These are phyloP conservation scores for Sclerotinia trifoliorum DNA, from an alignment of 2,329 filamentous ascomycete genomes.

Conservation along the genomic window DNA sequence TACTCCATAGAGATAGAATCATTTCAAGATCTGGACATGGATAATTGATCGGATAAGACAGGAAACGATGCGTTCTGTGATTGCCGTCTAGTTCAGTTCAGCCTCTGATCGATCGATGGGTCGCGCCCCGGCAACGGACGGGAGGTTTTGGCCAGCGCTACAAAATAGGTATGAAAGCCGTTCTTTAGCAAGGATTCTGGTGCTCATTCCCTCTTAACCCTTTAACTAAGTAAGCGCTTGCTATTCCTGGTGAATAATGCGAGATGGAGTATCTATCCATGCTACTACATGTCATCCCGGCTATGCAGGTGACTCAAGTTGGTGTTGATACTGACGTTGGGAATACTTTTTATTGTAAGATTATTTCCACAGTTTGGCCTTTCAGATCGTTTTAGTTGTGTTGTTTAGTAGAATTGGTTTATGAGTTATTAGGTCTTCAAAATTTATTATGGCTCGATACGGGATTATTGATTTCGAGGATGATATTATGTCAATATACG, in stretches of 20 bases:
- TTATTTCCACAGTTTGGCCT: background rate
- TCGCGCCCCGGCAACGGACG: background rate
- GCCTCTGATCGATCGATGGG: no score
- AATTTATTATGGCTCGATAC: no score
- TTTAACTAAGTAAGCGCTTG: background rate
- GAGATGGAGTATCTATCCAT: background rate
- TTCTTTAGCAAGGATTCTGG: background rate
- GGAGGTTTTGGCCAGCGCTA: background rate
- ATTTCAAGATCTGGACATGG: background rate
- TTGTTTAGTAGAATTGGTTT: no score
- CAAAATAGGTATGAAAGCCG: background rate
- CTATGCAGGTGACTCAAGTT: background rate
- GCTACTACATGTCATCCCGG: background rate
- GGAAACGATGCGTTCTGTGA: background rate
- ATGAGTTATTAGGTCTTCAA: no score
- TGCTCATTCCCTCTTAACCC: background rate
- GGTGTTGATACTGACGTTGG: no score
- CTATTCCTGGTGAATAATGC: no score
- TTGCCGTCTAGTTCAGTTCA: background rate
- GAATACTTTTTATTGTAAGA: no score
- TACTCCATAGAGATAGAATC: background rate
- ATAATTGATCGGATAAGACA: background rate
- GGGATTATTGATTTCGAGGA: background rate
- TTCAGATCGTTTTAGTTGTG: no score
- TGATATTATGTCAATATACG: no score